Conservation (phyloP, 495 filamentous ascomycete genomes). For the Penicillium tannophilum region DNA sequence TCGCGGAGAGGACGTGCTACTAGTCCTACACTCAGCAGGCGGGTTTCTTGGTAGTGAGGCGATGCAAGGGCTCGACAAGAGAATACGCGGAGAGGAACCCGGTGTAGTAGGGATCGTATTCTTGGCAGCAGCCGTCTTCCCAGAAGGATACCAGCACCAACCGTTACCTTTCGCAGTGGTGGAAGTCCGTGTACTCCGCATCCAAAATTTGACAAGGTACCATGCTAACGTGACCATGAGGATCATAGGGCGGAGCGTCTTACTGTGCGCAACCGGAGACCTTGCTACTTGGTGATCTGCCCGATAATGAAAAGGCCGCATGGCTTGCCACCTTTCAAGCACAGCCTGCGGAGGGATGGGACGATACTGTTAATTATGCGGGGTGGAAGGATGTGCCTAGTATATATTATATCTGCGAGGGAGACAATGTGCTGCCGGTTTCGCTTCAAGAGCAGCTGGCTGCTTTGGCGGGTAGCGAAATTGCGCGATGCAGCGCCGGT, state of each 20-base stretch:
- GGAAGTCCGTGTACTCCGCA: not conserved
- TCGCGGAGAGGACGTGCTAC: slow-evolving; percentile 29
- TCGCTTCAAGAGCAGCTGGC: slow-evolving; percentile 25
- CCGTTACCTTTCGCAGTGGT: slow-evolving; percentile 25
- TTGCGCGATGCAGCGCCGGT: slow-evolving; percentile 29
- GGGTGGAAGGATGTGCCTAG: slow-evolving; percentile 35
- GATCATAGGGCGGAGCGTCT: slow-evolving; percentile 5
- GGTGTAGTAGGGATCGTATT: slow-evolving; percentile 32
- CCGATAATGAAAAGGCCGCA: not conserved
- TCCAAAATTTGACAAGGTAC: not conserved
- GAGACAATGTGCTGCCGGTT: slow-evolving; percentile 21
- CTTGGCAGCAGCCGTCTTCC: slow-evolving; percentile 21
- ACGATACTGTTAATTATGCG: slow-evolving; percentile 20
- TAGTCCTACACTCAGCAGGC: slow-evolving; percentile 43
- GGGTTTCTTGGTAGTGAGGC: slow-evolving; percentile 39
- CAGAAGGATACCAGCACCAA: slow-evolving; percentile 20
- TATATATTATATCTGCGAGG: slow-evolving; percentile 34
- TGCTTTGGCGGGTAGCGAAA: slow-evolving; percentile 17
- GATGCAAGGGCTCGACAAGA: slow-evolving; percentile 27
- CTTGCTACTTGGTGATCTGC: not conserved
- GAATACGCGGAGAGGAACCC: slow-evolving; percentile 1
- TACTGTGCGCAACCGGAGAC: slow-evolving; percentile 7
- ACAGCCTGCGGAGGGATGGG: slow-evolving; percentile 17
- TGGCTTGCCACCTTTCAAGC: not conserved
- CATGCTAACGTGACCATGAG: not conserved